Evolutionary conservation across 768 basidiomycete species (phyloP), one percentile per base, ranked within the genome.

Genomic region (Scleroderma citrinum): DNA sequence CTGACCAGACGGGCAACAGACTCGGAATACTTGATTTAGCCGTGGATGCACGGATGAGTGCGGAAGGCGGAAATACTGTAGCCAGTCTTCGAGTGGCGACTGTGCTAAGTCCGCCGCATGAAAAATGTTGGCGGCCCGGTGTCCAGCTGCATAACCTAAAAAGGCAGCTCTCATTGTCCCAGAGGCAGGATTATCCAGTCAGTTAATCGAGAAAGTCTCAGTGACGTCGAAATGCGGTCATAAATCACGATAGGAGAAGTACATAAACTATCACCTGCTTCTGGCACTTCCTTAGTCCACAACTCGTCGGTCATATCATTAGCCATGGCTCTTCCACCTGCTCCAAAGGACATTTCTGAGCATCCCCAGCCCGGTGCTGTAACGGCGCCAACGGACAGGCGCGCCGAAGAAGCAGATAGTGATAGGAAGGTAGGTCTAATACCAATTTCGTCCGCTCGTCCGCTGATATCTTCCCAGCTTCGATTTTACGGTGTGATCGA

Each of bases 401-500:
- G 62, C 7, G 67, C 65, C 40, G 81, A 83, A 60, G 80, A 85
- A 11, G 81, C 77, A 5, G 92, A 94, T 62, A 77, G 93, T 51
- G 81, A 89, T 57, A 77, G 89, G 58, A 95, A 95, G 73, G 77
- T 77, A 44, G 23, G 47, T 37, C 14, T 32, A 26, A 21, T 13
- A 5, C 5, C 16, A 23, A 12, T 30, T 7, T 14, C 5, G 6
- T 16, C 34, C 1, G 2, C 19, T 41, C 14, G 8, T 17, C 44
- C 30, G 30, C 30, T 49, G 8, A 52, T 16, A 29, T 14, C 3
- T 43, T 3, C 50, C 47, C 14, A 83, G 80, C 74, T 95, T 47
- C 80, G 80, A 46, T 70, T 95, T 38, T 94, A 85, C 60, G 89
- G 85, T 56, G 80, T 87, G 47, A 74, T 96, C 52, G 72, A 86